A percentile compares a stretch with the other conserved stretches of the same genome.
Evolutionary conservation across 345 rosid genomes (phyloP).

Genomic region (Eucalyptus dawsonii): DNA sequence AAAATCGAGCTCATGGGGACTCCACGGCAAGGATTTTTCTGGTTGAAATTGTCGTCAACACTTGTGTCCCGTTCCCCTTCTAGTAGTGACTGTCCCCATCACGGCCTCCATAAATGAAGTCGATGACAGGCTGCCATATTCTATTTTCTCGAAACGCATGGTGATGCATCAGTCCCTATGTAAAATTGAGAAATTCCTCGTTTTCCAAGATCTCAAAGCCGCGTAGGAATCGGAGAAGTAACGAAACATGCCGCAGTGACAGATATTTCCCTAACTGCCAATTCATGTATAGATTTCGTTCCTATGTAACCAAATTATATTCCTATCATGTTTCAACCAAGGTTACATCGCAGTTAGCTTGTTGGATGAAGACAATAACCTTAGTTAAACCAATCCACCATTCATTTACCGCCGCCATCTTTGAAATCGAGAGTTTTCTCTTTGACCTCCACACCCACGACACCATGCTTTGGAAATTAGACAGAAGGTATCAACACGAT

Average conservation of each 20-base stretch:
- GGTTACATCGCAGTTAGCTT: background rate
- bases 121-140: background rate
- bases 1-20: background rate
- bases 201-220: background rate
- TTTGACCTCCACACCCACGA: rapidly evolving
- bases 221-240: background rate
- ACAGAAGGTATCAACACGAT: background rate
- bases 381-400: background rate
- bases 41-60: background rate
- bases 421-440: background rate
- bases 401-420: background rate
- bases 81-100: background rate
- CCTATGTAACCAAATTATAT: background rate
- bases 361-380: background rate
- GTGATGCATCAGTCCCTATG: background rate
- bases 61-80: background rate
- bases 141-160: background rate
- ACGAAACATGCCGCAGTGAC: background rate
- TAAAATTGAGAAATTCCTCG: background rate
- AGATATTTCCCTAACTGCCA: background rate
- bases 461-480: background rate
- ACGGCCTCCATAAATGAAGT: background rate
- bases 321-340: background rate
- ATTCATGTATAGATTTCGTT: background rate
- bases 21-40: background rate